These are phyloP conservation scores for Fusarium sp. DNA, from an alignment of 2,329 filamentous ascomycete genomes.

Conservation along the genomic window DNA sequence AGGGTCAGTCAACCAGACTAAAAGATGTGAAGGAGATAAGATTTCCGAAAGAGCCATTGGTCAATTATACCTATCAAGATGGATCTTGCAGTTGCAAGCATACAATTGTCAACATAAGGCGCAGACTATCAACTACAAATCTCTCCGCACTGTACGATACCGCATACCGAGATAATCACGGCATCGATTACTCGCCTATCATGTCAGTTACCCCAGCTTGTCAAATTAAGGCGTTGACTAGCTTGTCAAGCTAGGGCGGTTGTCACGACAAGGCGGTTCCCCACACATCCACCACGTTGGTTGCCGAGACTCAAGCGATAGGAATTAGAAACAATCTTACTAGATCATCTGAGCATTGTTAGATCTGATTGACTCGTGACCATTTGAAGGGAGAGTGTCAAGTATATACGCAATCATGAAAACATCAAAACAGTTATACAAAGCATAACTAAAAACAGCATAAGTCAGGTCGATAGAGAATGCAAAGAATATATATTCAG, in stretches of 20 bases:
- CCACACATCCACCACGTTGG: constrained; percentile 28
- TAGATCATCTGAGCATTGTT: constrained; percentile 27
- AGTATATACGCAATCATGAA: too few relatives aligned
- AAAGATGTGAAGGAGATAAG: too few relatives aligned
- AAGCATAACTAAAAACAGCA: too few relatives aligned
- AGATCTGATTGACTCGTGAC: constrained; percentile 18
- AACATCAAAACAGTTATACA: too few relatives aligned
- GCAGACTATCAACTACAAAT: neutral
- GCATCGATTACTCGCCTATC: constrained; percentile 9
- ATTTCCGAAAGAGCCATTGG: neutral
- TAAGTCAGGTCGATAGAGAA: too few relatives aligned
- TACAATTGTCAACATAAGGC: constrained; percentile 18
- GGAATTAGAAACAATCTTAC: constrained; percentile 1
- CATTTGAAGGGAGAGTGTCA: neutral
- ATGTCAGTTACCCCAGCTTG: constrained; percentile 30
- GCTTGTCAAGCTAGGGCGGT: constrained; percentile 41
- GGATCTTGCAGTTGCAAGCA: neutral
- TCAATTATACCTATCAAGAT: constrained; percentile 5
- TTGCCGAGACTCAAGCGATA: constrained; percentile 6
- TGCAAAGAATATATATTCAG: neutral
- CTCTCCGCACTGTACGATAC: too few relatives aligned
- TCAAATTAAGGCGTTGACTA: constrained; percentile 41
- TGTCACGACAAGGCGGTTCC: constrained; percentile 42
- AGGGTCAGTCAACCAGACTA: too few relatives aligned
- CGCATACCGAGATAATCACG: too few relatives aligned